A percentile compares a stretch with the other conserved stretches of the same genome.
phyloP scores from a whole-genome alignment of 2,329 filamentous ascomycete genomes.

The Neonectria ditissima region DNA sequence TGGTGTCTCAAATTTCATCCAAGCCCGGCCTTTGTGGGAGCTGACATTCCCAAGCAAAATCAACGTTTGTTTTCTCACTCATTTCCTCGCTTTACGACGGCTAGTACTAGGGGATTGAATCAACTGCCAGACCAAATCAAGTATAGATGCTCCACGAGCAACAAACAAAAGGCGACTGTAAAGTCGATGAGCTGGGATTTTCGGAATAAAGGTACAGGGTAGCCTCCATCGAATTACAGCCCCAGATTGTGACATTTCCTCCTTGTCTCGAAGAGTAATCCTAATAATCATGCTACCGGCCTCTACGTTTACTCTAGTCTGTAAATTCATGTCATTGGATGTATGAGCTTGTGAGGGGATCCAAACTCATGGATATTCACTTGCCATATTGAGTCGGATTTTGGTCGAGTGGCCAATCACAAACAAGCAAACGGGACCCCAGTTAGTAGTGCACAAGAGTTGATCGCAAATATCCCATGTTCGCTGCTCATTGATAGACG shows the following conservation, averaged over 20 bases:
- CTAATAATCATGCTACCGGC: background rate
- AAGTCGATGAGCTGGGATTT: background rate
- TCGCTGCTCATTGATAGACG: background rate
- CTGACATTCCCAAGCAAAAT: no score
- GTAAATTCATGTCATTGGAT: no score
- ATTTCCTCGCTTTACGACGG: background rate
- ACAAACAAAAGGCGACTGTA: background rate
- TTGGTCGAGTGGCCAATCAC: slow-evolving; percentile 29
- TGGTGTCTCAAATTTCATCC: no score
- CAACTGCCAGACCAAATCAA: background rate
- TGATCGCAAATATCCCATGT: background rate
- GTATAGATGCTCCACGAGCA: background rate
- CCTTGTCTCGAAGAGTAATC: background rate
- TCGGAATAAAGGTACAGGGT: background rate
- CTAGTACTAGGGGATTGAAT: background rate
- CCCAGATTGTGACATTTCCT: background rate
- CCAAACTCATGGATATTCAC: background rate
- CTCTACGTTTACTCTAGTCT: background rate
- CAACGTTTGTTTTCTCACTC: no score
- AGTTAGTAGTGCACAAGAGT: background rate
- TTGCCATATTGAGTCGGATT: slow-evolving; percentile 33
- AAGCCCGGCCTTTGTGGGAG: no score
- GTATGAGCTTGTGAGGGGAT: background rate
- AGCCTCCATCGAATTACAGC: background rate
- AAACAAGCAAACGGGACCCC: background rate